Base-by-base conservation (phyloP, 176 grass and related monocot species). In the Areca catechu region DNA sequence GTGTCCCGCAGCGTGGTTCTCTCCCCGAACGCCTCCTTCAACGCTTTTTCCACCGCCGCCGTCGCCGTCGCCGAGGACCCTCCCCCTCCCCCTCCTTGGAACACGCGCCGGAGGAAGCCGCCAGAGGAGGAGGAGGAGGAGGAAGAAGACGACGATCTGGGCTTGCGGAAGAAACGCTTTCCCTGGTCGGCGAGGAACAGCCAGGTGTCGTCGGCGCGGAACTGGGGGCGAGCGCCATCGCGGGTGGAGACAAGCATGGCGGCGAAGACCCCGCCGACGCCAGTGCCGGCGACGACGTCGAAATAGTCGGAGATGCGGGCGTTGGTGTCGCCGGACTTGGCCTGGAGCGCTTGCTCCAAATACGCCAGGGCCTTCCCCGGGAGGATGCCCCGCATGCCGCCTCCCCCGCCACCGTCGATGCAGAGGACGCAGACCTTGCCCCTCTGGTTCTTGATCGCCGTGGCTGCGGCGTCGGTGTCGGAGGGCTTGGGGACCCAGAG, bases 381-480 rank as follows among this genome's bases (percentile, higher is more conserved):
- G 7, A 98, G 75, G 7, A 92, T 56, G 24, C 87, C 73, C 1
- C 84, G 73, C 9, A 91, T 69, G 16, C 83, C 80, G 22, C 86
- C 84, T 7, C 51, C 51, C 16, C 87, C 87, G 24, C 89, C 89
- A 22, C 94, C 94, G 17, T 98, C 94, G 0, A 98, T 79, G 65
- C 83, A 93, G 19, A 98, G 84, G 51, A 98, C 74, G 79, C 94
- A 68, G 24, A 98, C 94, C 61, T 88, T 90, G 6, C 94, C 94
- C 0, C 94, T 70, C 73, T 89, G 88, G 66, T 34, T 76, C 68
- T 71, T 71, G 51, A 80, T 72, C 68, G 80, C 57, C 10, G 53
- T 60, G 15, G 51, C 28, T 1, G 16, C 18, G 0, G 14, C 2
- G 72, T 69, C 62, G 75, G 81, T 64, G 74, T 72, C 66, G 71